phyloP scores from a whole-genome alignment of 116 monocot genomes.

The Cymodocea nodosa region DNA sequence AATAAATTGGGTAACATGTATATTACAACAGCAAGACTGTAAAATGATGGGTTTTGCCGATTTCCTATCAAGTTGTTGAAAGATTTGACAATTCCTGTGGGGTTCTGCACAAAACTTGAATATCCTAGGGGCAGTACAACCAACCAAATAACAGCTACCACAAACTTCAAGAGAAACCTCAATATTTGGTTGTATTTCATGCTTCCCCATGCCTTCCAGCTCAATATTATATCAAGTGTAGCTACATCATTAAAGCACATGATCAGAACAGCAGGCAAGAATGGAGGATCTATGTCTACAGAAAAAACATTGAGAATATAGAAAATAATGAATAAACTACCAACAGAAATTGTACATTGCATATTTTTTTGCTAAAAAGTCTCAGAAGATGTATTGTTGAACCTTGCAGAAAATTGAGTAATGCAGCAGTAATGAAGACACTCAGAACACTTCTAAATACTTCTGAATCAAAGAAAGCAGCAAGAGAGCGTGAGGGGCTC shows the following conservation, averaged over 20 bases:
- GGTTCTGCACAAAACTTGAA: conserved; percentile 72
- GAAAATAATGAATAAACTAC: background rate
- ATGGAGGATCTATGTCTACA: background rate
- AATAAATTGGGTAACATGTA: conserved; percentile 93
- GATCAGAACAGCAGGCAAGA: background rate
- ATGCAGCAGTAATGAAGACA: conserved; percentile 86
- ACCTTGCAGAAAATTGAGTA: conserved; percentile 97
- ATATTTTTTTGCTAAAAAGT: background rate
- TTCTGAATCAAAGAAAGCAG: conserved; percentile 75
- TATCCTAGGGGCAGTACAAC: conserved; percentile 70
- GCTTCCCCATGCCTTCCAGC: conserved; percentile 96
- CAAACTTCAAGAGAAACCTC: conserved; percentile 77
- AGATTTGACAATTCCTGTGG: conserved; percentile 71
- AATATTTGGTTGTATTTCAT: conserved; percentile 72
- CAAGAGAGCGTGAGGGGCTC: conserved; percentile 63
- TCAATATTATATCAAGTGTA: conserved; percentile 74
- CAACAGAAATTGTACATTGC: background rate
- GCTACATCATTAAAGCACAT: conserved; percentile 26
- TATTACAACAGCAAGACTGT: conserved; percentile 62
- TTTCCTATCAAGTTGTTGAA: conserved; percentile 73
- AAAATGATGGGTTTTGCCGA: conserved; percentile 61
- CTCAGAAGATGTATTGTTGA: background rate
- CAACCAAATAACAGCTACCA: conserved; percentile 73
- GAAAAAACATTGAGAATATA: background rate
- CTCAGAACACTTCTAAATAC: conserved; percentile 79